These are phyloP conservation scores for Penicillium robsamsonii DNA, from an alignment of 495 filamentous ascomycete genomes.

Conservation along the genomic window DNA sequence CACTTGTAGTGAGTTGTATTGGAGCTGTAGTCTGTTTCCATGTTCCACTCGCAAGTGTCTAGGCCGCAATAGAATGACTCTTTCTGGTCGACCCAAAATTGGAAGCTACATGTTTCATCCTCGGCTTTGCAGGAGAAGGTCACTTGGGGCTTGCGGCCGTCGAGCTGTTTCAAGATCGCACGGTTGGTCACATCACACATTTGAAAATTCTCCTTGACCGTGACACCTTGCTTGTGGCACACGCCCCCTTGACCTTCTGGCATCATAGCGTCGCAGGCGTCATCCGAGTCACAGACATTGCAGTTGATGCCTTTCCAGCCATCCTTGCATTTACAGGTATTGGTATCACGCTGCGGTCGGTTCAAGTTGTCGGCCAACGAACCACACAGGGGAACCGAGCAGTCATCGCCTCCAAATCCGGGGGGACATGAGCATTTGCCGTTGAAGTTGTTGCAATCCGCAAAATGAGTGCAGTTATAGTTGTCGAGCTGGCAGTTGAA, in stretches of 20 bases:
- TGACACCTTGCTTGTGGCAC: constrained; percentile 86
- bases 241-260: constrained; percentile 74
- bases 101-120: constrained; percentile 78
- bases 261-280: constrained; percentile 83
- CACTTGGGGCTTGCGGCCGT: constrained; percentile 80
- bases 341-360: constrained; percentile 63
- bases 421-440: constrained; percentile 90
- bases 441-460: constrained; percentile 77
- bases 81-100: constrained; percentile 92
- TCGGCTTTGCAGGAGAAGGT: constrained; percentile 88
- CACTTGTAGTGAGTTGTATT: constrained; percentile 86
- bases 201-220: constrained; percentile 92
- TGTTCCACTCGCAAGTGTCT: constrained; percentile 71
- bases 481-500: constrained; percentile 97
- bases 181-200: constrained; percentile 96
- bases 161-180: constrained; percentile 85
- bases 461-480: constrained; percentile 86
- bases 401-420: constrained; percentile 92
- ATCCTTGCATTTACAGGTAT: constrained; percentile 80
- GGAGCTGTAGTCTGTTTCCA: constrained; percentile 62
- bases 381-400: constrained; percentile 81
- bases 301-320: constrained; percentile 99
- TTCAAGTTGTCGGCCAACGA: constrained; percentile 78
- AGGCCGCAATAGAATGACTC: constrained; percentile 97
- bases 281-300: constrained; percentile 84